These are phyloP conservation scores for Syncephalastrum monosporum DNA, from an alignment of 371 early-diverging fungal species.

Conservation along the genomic window DNA sequence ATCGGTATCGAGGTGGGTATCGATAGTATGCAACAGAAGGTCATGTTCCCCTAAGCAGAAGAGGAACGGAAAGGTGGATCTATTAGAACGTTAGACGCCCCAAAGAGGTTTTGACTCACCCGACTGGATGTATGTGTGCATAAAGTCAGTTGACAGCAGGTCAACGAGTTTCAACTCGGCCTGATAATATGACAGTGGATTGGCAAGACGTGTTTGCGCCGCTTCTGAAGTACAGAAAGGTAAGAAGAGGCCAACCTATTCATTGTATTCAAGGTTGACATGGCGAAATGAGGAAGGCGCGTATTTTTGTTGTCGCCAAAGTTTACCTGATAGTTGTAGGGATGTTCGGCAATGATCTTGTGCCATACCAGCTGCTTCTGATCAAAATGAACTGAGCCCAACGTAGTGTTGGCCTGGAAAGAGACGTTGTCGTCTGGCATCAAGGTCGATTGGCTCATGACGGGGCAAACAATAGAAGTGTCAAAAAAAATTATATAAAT, in stretches of 20 bases:
- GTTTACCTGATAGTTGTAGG: no score
- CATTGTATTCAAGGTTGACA: no score
- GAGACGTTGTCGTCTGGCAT: no score
- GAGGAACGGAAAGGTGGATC: not conserved
- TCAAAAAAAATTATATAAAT: no score
- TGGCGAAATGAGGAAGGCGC: no score
- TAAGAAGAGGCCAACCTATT: conserved; percentile 13
- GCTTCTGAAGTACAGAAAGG: conserved; percentile 29
- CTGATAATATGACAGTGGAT: conserved; percentile 32
- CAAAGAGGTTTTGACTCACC: conserved; percentile 17
- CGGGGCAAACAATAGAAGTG: no score
- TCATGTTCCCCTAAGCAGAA: conserved; percentile 16
- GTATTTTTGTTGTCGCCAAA: no score
- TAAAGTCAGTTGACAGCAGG: conserved; percentile 34
- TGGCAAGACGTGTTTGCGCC: conserved; percentile 16
- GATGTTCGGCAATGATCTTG: no score
- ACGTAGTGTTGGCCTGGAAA: no score
- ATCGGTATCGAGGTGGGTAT: conserved; percentile 51
- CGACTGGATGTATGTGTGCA: conserved; percentile 24
- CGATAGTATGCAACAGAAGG: conserved; percentile 36
- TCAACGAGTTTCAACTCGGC: conserved; percentile 27
- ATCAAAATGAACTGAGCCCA: no score
- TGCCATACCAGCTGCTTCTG: no score
- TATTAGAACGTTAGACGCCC: not conserved
- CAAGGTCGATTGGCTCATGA: no score